Evolutionary conservation across 768 basidiomycete species (phyloP).

Genomic region (Brasilioporus rufonigricans): DNA sequence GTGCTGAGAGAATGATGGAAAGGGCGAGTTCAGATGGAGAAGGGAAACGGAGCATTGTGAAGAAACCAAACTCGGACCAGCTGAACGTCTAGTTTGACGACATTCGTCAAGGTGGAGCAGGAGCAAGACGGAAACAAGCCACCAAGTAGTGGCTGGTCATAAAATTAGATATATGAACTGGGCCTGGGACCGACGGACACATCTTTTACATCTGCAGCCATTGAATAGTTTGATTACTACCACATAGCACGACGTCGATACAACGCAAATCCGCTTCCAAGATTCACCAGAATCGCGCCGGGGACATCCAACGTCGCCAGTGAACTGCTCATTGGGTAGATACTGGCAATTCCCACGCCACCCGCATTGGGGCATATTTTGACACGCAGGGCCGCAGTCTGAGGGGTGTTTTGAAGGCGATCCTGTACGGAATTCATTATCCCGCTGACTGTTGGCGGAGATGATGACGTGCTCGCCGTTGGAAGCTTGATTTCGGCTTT

Average conservation of each 20-base stretch:
- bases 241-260: neutral
- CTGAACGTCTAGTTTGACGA: neutral
- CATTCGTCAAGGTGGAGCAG: slow-evolving; percentile 11
- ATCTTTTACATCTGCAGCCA: too few relatives aligned
- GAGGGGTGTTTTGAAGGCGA: too few relatives aligned
- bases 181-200: neutral
- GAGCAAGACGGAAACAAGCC: neutral
- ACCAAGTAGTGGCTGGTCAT: too few relatives aligned
- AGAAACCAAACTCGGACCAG: neutral
- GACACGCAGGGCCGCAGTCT: too few relatives aligned
- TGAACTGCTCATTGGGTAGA: neutral
- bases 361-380: too few relatives aligned
- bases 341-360: neutral
- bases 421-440: neutral
- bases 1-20: slow-evolving; percentile 21
- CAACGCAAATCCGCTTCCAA: neutral
- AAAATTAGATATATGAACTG: slow-evolving; percentile 7
- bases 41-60: slow-evolving; percentile 15
- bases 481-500: too few relatives aligned
- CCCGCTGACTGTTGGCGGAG: too few relatives aligned
- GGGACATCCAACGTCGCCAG: neutral
- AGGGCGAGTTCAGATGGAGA: slow-evolving; percentile 1
- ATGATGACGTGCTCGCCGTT: too few relatives aligned
- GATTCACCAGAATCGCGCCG: neutral
- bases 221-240: too few relatives aligned